Evolutionary conservation across 805 yeast species (phyloP).

Genomic region (Schwanniomyces vanrijiae): DNA sequence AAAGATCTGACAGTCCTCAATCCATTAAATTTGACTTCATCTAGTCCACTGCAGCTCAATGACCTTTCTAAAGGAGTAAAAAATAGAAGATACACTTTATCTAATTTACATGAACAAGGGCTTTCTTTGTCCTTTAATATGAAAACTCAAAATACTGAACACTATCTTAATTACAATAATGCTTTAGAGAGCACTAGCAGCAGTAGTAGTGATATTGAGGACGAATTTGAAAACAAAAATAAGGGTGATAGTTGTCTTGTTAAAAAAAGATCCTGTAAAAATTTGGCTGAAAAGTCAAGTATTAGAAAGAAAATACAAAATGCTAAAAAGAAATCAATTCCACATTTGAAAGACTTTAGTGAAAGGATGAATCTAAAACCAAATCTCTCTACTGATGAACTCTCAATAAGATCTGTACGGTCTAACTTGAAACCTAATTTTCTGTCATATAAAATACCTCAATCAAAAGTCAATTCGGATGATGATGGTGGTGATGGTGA

Average conservation of each 20-base stretch:
- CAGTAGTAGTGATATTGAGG: constrained; percentile 9
- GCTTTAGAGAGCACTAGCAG: constrained; percentile 16
- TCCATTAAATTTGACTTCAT: constrained; percentile 21
- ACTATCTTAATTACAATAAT: constrained; percentile 25
- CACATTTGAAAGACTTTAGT: background rate
- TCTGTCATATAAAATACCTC: constrained; percentile 70
- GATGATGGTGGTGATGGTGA: constrained; percentile 63
- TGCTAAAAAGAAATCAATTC: background rate
- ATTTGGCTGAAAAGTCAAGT: background rate
- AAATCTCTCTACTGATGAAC: constrained; percentile 19
- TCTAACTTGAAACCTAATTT: constrained; percentile 57
- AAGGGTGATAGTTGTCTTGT: background rate
- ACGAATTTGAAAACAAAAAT: constrained; percentile 3
- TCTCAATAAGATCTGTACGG: constrained; percentile 32
- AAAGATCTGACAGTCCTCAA: constrained; percentile 19
- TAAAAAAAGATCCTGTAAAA: background rate
- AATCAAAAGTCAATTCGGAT: constrained; percentile 64
- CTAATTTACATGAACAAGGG: constrained; percentile 74
- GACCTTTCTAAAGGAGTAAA: constrained; percentile 5
- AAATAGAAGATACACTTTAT: constrained; percentile 50
- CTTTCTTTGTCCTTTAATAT: constrained; percentile 66
- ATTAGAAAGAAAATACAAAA: background rate
- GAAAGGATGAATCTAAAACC: background rate
- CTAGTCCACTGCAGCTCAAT: constrained; percentile 14
- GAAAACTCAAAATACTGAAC: constrained; percentile 51